Conservation (phyloP, 1,284 basidiomycete genomes). For the Athelia psychrophila region DNA sequence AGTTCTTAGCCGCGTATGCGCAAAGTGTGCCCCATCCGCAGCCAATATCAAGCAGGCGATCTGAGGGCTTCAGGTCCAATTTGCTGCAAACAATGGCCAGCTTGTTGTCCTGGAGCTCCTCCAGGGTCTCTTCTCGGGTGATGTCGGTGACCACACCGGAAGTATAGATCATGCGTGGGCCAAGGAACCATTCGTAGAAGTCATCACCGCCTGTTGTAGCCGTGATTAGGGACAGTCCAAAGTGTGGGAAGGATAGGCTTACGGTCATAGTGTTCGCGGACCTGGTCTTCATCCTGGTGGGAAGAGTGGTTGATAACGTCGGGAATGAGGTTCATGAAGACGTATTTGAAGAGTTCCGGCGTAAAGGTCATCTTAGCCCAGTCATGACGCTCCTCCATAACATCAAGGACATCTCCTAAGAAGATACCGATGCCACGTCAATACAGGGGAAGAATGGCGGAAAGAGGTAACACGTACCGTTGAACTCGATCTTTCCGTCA, state of each 20-base stretch:
- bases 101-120: conserved; percentile 99
- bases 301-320: conserved; percentile 92
- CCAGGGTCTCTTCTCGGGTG: conserved; percentile 80
- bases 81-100: conserved; percentile 94
- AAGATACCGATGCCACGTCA: background rate
- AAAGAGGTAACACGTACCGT: conserved; percentile 51
- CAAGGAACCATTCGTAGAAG: conserved; percentile 95
- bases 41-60: conserved; percentile 89
- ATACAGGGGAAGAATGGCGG: background rate
- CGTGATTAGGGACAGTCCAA: too few species aligned
- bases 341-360: conserved; percentile 90
- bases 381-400: conserved; percentile 94
- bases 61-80: conserved; percentile 81
- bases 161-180: conserved; percentile 97
- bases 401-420: conserved; percentile 87
- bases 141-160: conserved; percentile 85
- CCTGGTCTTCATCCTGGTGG: conserved; percentile 92
- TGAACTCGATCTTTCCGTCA: conserved; percentile 94
- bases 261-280: conserved; percentile 97
- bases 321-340: conserved; percentile 85
- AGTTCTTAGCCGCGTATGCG: conserved; percentile 97
- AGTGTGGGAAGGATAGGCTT: conserved; percentile 24
- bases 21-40: conserved; percentile 98
- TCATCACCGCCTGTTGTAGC: conserved; percentile 73
- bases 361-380: conserved; percentile 93